Base-by-base conservation (phyloP, 371 early-diverging fungal genomes). In the Rhizopus stolonifer region DNA sequence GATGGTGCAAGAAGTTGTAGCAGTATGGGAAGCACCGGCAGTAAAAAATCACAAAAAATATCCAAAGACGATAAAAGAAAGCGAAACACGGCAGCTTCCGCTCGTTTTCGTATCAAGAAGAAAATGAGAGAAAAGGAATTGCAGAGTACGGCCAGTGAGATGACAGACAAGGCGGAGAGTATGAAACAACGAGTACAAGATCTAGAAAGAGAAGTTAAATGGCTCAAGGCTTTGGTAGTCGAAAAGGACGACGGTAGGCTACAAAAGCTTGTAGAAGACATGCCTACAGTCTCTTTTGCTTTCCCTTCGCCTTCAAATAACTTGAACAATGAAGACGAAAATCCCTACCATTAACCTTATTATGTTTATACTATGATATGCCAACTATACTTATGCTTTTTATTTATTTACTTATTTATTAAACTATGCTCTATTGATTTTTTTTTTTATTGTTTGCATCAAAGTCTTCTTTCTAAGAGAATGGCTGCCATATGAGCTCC, bases 101-200 rank as follows among this genome's bases (percentile, higher is more conserved):
- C 96, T 5, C 78, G 98, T 24, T 98, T 98, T 80, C 87, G 98
- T 7, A 84, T 91, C 48, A 94, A 94, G 78, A 98, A 96, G 70
- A 92, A 92, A 62, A 52, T 80, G 56, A 83, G 89, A 46, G 96
- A 96, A 64, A 87, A 92, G 77, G 87, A 82, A 10, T 67, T 95
- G 14, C 92, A 94, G 69, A 78, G 79, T 47, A 88, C 86, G 1
- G 91, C 94, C 10, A 81, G 84, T 59, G 92, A 90, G 53, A 86
- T 95, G 91, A 78, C 86, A 0, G 75, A 61, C 9, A 88, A 87
- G 65, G 85, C 83, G 7, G 87, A 89, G 46, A 60, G 63, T 11
- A 71, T 95, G 46, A 93, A 95, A 62, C 64, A 65, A 22, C 75
- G 83, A 13, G 85, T 89, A 39, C 71, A 76, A 33, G 96, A 94